Evolutionary conservation across 768 basidiomycete species (phyloP).

Genomic region (Rhodotorula kratochvilovae): DNA sequence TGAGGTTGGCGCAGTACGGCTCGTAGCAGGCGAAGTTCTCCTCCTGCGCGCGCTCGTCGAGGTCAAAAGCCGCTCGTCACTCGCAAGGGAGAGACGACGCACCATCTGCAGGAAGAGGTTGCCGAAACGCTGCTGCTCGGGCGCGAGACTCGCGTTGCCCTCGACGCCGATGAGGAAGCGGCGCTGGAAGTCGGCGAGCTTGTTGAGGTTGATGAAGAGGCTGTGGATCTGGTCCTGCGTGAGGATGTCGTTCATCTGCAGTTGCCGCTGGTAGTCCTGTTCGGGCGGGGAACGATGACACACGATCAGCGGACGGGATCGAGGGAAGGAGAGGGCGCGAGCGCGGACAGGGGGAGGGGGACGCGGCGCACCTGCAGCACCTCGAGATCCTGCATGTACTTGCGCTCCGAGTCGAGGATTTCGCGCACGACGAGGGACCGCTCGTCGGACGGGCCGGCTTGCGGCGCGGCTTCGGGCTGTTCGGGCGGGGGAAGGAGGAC

Average conservation of each 20-base stretch:
- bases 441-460: slow-evolving; percentile 33
- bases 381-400: slow-evolving; percentile 96
- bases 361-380: slow-evolving; percentile 86
- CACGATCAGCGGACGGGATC: too few relatives aligned
- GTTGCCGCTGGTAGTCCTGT: slow-evolving; percentile 81
- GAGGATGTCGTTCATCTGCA: slow-evolving; percentile 75
- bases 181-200: slow-evolving; percentile 92
- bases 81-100: slow-evolving; percentile 34
- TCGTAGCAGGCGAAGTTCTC: slow-evolving; percentile 93
- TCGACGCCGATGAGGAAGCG: slow-evolving; percentile 87
- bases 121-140: slow-evolving; percentile 84
- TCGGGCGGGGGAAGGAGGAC: slow-evolving; percentile 27
- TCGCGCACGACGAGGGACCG: slow-evolving; percentile 59
- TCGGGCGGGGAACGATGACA: too few relatives aligned
- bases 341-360: too few relatives aligned
- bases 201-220: slow-evolving; percentile 90
- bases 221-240: slow-evolving; percentile 93
- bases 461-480: slow-evolving; percentile 10
- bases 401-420: slow-evolving; percentile 90
- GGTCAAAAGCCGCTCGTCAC: too few relatives aligned
- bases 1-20: slow-evolving; percentile 94
- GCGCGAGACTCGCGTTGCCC: slow-evolving; percentile 72
- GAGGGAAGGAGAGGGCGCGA: not conserved
- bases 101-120: slow-evolving; percentile 67
- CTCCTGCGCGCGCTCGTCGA: slow-evolving; percentile 61